Percentiles rank a stretch among this genome's conserved stretches.
Evolutionary conservation across 2,329 filamentous ascomycete genomes (phyloP).

Genomic region (Stachybotrys chlorohalonatus): DNA sequence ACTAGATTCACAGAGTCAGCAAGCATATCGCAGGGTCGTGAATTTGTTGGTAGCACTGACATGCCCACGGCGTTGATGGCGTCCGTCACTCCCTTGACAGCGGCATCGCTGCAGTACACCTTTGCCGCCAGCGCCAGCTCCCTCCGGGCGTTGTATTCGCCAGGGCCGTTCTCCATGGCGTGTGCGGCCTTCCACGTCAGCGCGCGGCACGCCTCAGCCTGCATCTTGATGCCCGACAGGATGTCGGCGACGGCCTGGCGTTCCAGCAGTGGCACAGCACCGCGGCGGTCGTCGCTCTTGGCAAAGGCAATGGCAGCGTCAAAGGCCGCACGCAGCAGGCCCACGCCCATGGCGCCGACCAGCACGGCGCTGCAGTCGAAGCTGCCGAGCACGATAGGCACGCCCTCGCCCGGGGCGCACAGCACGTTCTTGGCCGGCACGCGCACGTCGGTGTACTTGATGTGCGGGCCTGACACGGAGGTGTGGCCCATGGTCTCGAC

Average conservation of each 20-base stretch:
- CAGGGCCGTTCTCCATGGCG: conserved; percentile 29
- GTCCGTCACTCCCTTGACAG: conserved; percentile 37
- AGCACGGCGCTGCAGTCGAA: conserved; percentile 37
- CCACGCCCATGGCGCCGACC: conserved; percentile 44
- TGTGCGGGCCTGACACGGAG: conserved; percentile 38
- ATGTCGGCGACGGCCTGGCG: conserved; percentile 42
- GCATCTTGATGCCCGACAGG: conserved; percentile 42
- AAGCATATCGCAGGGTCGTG: not conserved
- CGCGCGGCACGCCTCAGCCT: conserved; percentile 36
- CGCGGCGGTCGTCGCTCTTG: conserved; percentile 34
- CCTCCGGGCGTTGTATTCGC: conserved; percentile 26
- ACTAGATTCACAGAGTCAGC: not conserved
- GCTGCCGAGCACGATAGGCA: conserved; percentile 28
- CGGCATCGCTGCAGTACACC: conserved; percentile 39
- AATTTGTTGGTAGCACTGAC: conserved; percentile 12
- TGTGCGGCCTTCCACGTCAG: conserved; percentile 44
- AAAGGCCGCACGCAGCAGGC: conserved; percentile 44
- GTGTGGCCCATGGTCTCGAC: conserved; percentile 35
- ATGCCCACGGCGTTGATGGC: conserved; percentile 44
- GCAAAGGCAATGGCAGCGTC: conserved; percentile 41
- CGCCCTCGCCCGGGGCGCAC: conserved; percentile 32
- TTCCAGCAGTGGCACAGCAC: conserved; percentile 32
- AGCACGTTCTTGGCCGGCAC: conserved; percentile 38
- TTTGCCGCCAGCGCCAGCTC: conserved; percentile 42
- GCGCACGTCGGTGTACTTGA: conserved; percentile 35